phyloP scores from a whole-genome alignment of 2,329 filamentous ascomycete genomes.

The Aspergillus sp. region DNA sequence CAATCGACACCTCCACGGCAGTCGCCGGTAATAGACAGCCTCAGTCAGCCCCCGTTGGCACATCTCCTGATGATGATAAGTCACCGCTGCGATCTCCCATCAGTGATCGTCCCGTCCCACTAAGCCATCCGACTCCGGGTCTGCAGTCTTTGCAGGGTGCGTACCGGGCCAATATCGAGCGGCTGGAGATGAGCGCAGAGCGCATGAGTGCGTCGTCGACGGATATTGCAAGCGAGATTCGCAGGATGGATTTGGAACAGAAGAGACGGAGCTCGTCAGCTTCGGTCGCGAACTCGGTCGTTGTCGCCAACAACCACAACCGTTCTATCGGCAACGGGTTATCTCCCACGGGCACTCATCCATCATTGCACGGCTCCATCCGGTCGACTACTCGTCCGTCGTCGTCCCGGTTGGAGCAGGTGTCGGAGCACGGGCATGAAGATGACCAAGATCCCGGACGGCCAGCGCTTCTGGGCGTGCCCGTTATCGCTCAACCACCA shows the following conservation, averaged over 20 bases:
- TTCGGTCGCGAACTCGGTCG: background rate
- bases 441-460: constrained; percentile 6
- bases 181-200: constrained; percentile 42
- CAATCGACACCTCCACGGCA: constrained; percentile 13
- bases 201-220: constrained; percentile 39
- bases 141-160: constrained; percentile 44
- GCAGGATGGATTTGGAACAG: constrained; percentile 39
- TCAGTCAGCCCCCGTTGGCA: background rate
- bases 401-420: constrained; percentile 31
- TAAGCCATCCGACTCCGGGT: constrained; percentile 43
- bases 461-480: background rate
- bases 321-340: no score
- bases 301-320: constrained; percentile 32
- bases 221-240: constrained; percentile 39
- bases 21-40: constrained; percentile 1
- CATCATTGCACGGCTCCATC: constrained; percentile 35
- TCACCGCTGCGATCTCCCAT: constrained; percentile 32
- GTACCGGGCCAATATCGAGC: constrained; percentile 43
- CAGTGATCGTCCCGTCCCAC: constrained; percentile 34
- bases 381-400: constrained; percentile 31
- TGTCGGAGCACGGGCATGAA: constrained; percentile 35
- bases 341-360: constrained; percentile 9
- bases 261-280: constrained; percentile 36
- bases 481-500: constrained; percentile 2
- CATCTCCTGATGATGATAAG: constrained; percentile 8